Base-by-base conservation (phyloP, 139 green algal species). In the Diplosphaera chodatii region DNA sequence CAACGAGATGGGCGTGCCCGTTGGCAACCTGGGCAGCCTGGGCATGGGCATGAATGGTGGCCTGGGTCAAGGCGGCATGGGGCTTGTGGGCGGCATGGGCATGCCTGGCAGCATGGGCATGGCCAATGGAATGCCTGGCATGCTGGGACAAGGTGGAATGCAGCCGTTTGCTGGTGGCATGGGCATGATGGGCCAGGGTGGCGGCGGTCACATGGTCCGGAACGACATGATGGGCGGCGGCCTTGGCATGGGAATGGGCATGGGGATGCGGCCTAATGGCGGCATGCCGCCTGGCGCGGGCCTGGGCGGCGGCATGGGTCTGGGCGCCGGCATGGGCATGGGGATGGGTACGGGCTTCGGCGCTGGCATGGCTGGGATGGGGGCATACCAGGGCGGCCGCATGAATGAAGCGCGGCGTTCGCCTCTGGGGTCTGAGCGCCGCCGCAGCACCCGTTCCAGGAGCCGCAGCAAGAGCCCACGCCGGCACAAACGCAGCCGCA, bases 281-380 rank as follows among this genome's bases (percentile, higher is more conserved):
- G n/a, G n/a, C n/a, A n/a, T n/a, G n/a, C n/a, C n/a, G n/a, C n/a
- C n/a, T n/a, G n/a, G n/a, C n/a, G n/a, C n/a, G n/a, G n/a, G n/a
- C n/a, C n/a, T n/a, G n/a, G n/a, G n/a, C 33, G n/a, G 55, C 21
- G 32, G 22, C 55, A 16, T 28, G 13, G 28, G 67, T 41, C 3
- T 65, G 4, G 37, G 25, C 31, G 70, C 66, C 32, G 34, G 59
- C 40, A 74, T 74, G 76, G 70, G 48, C 25, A 70, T 75, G 31
- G 56, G 68, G 13, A 67, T 59, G 63, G 68, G 33, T 0, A 70
- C 71, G 71, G 31, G 28, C 63, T 34, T 59, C 48, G 16, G 16
- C 48, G 13, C 48, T 3, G 48, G 48, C 48, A 59, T 59, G 48
- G 16, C 16, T 18, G 16, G 18, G 13, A 59, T 59, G 48, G 48